Conservation (phyloP, 192 early-diverging fungal genomes). For the Dispira parvispora region DNA sequence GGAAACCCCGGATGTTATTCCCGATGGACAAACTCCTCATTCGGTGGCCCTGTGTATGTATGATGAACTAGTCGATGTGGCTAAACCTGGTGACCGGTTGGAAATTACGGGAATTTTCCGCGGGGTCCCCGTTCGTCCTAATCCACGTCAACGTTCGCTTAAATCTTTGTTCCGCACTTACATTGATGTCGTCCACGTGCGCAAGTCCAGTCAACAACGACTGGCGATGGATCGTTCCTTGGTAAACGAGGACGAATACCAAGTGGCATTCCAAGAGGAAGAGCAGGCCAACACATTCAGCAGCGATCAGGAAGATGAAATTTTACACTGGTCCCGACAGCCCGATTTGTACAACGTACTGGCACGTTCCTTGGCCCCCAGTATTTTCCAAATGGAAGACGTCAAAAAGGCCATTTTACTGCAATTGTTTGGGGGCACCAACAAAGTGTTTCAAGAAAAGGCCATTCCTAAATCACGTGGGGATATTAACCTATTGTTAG, state of each 20-base stretch:
- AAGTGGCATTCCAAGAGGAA: constrained; percentile 26
- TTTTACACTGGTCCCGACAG: constrained; percentile 39
- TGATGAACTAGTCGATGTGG: constrained; percentile 86
- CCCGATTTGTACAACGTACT: constrained; percentile 68
- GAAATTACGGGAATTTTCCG: constrained; percentile 94
- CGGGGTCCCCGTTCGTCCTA: constrained; percentile 78
- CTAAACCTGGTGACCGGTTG: constrained; percentile 84
- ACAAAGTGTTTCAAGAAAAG: constrained; percentile 57
- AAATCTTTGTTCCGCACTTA: constrained; percentile 88
- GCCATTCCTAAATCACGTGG: constrained; percentile 59
- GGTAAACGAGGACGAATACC: constrained; percentile 34
- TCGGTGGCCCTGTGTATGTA: constrained; percentile 80
- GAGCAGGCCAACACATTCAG: constrained; percentile 24
- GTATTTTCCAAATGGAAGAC: constrained; percentile 89
- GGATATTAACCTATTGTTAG: constrained; percentile 86
- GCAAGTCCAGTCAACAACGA: constrained; percentile 58
- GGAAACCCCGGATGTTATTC: constrained; percentile 85
- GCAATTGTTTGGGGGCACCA: constrained; percentile 89
- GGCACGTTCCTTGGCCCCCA: constrained; percentile 76
- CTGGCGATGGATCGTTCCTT: constrained; percentile 32
- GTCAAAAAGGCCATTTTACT: constrained; percentile 94
- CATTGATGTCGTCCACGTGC: constrained; percentile 88
- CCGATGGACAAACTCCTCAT: constrained; percentile 97
- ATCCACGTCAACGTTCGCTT: constrained; percentile 72
- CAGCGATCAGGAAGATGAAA: constrained; percentile 36